A percentile compares a stretch with the other conserved stretches of the same genome.
These are phyloP conservation scores for Neolentinus lepideus DNA, from an alignment of 1,284 basidiomycete genomes.

Conservation along the genomic window DNA sequence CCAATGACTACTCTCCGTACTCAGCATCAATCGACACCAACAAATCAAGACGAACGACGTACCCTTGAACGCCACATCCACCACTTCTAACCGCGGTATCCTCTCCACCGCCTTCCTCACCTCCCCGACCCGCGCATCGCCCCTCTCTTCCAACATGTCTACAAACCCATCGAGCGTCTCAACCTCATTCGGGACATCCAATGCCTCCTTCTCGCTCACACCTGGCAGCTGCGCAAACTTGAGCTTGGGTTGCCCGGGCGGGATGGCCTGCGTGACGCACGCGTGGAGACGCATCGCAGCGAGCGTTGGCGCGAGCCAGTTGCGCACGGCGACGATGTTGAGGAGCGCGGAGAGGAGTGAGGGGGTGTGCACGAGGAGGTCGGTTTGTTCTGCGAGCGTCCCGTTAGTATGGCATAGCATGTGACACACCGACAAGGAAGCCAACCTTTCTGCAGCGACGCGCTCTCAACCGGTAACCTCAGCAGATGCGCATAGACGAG, in stretches of 20 bases:
- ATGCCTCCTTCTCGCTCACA: slow-evolving; percentile 33
- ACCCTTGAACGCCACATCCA: slow-evolving; percentile 88
- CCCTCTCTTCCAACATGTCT: slow-evolving; percentile 42
- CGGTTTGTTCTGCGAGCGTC: slow-evolving; percentile 50
- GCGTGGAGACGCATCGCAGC: slow-evolving; percentile 80
- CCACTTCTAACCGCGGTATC: slow-evolving; percentile 80
- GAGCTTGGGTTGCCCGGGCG: slow-evolving; percentile 39
- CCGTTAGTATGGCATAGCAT: slow-evolving; percentile 5
- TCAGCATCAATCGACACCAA: slow-evolving; percentile 4
- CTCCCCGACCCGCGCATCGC: slow-evolving; percentile 47
- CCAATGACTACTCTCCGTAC: slow-evolving; percentile 63
- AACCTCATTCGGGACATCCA: slow-evolving; percentile 35
- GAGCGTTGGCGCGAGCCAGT: slow-evolving; percentile 85
- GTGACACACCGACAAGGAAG: neutral
- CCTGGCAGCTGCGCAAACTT: slow-evolving; percentile 73
- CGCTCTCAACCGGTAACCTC: slow-evolving; percentile 56
- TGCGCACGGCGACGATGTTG: slow-evolving; percentile 81
- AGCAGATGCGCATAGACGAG: slow-evolving; percentile 87
- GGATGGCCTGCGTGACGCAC: slow-evolving; percentile 80
- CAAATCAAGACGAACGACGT: slow-evolving; percentile 13
- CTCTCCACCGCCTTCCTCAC: slow-evolving; percentile 63
- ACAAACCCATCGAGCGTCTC: slow-evolving; percentile 41
- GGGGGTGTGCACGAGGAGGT: slow-evolving; percentile 65
- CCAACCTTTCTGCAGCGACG: slow-evolving; percentile 58
- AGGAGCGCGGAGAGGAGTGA: slow-evolving; percentile 78